A percentile compares a stretch with the other conserved stretches of the same genome.
These are phyloP conservation scores for Aspergillus cristatus DNA, from an alignment of 495 filamentous ascomycete species.

Conservation along the genomic window DNA sequence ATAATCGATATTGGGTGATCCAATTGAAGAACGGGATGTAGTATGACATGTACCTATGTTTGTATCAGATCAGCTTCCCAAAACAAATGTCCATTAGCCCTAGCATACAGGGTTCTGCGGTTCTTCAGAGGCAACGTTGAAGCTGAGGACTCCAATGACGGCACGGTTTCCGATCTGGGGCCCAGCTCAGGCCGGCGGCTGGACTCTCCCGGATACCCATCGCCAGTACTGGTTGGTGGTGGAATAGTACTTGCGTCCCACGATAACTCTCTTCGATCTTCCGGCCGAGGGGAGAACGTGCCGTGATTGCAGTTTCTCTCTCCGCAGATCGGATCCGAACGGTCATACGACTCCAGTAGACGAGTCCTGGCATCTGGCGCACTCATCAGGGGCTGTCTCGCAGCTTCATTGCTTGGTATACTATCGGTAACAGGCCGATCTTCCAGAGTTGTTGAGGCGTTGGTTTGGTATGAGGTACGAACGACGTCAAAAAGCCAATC, in stretches of 20 bases:
- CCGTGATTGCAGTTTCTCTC: slow-evolving; percentile 58
- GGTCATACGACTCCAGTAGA: slow-evolving; percentile 31
- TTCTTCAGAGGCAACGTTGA: slow-evolving; percentile 21
- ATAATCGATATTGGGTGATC: slow-evolving; percentile 74
- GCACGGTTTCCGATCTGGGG: slow-evolving; percentile 25
- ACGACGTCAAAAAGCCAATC: slow-evolving; percentile 31
- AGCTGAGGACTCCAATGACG: slow-evolving; percentile 22
- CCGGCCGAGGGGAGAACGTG: slow-evolving; percentile 64
- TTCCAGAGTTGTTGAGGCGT: slow-evolving; percentile 3
- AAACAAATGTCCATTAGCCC: too few species aligned
- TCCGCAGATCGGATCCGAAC: slow-evolving; percentile 26
- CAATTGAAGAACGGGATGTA: slow-evolving; percentile 88
- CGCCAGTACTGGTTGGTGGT: not conserved
- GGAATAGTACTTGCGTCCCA: slow-evolving; percentile 18
- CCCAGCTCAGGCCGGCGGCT: slow-evolving; percentile 10
- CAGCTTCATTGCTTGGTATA: not conserved
- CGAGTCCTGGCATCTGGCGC: slow-evolving; percentile 22
- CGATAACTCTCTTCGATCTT: slow-evolving; percentile 37
- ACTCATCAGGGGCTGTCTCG: slow-evolving; percentile 1
- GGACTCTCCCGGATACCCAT: slow-evolving; percentile 1
- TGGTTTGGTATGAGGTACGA: slow-evolving; percentile 10
- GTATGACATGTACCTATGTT: slow-evolving; percentile 73
- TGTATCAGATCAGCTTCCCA: not conserved
- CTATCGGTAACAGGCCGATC: slow-evolving; percentile 4
- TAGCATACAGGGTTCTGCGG: slow-evolving; percentile 27